Conservation (phyloP, 176 grass and related monocot species). For the Elymus sibiricus region DNA sequence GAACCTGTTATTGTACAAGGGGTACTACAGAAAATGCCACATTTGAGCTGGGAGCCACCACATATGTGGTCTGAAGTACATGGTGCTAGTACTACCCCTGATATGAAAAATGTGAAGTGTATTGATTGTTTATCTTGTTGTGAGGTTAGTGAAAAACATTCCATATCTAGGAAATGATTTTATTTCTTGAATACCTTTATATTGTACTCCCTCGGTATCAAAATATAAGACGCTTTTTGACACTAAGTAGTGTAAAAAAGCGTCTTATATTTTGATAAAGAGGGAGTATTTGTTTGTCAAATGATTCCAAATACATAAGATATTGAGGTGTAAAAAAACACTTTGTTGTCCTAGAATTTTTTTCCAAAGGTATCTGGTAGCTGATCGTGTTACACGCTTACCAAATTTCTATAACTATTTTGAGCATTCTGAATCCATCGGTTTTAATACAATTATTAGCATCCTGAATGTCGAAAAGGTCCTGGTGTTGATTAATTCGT, state of each 20-base stretch:
- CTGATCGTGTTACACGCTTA: background rate
- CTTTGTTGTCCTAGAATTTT: background rate
- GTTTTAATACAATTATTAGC: constrained; percentile 7
- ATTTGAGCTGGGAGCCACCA: constrained; percentile 55
- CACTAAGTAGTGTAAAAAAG: no score
- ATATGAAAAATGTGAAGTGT: constrained; percentile 30
- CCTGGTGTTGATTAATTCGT: background rate
- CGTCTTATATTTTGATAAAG: no score
- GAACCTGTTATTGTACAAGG: constrained; percentile 75
- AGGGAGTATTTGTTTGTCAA: background rate
- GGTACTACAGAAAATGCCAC: constrained; percentile 42
- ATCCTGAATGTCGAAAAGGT: background rate
- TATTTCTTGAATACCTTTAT: background rate
- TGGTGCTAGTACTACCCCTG: constrained; percentile 2
- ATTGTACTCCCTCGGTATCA: background rate
- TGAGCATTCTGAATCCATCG: background rate
- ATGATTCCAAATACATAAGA: background rate
- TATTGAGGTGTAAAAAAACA: background rate
- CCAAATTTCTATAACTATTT: background rate
- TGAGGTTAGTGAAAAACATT: constrained; percentile 49
- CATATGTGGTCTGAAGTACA: constrained; percentile 58
- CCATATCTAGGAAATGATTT: background rate
- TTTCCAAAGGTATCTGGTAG: background rate
- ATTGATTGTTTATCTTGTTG: constrained; percentile 64
- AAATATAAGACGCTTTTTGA: no score